phyloP scores from a whole-genome alignment of 371 early-diverging fungal species.

The Mucor mucedo region DNA sequence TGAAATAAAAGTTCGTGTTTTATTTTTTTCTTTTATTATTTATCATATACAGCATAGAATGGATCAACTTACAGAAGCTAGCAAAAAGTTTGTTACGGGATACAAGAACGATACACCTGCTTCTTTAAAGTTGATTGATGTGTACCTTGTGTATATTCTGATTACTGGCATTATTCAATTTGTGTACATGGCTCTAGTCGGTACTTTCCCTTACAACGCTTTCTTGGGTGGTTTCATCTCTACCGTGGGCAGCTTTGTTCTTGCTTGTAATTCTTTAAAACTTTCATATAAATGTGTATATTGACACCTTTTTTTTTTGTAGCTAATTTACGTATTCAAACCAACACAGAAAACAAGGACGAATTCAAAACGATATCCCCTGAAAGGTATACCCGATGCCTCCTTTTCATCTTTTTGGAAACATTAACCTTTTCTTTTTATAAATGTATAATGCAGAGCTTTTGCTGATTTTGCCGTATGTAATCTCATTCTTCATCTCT shows the following conservation, averaged over 20 bases:
- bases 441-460: constrained; percentile 23
- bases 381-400: constrained; percentile 28
- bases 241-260: constrained; percentile 92
- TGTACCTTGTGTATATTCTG: constrained; percentile 89
- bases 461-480: constrained; percentile 66
- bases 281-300: neutral
- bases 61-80: constrained; percentile 30
- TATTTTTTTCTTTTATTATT: constrained; percentile 31
- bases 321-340: constrained; percentile 46
- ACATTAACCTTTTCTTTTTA: neutral
- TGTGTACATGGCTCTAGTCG: constrained; percentile 80
- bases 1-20: neutral
- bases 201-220: constrained; percentile 96
- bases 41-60: constrained; percentile 6
- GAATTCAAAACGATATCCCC: constrained; percentile 38
- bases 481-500: constrained; percentile 55
- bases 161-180: constrained; percentile 89
- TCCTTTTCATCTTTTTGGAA: too few relatives aligned
- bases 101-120: constrained; percentile 75
- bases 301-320: neutral
- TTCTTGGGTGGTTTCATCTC: constrained; percentile 95
- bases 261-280: constrained; percentile 69
- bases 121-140: constrained; percentile 86
- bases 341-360: constrained; percentile 32
- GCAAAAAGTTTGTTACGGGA: constrained; percentile 33